Percentiles rank a stretch among this genome's conserved stretches.
Evolutionary conservation across 805 yeast species (phyloP).

Genomic region (Teunomyces barrocoloradensis): DNA sequence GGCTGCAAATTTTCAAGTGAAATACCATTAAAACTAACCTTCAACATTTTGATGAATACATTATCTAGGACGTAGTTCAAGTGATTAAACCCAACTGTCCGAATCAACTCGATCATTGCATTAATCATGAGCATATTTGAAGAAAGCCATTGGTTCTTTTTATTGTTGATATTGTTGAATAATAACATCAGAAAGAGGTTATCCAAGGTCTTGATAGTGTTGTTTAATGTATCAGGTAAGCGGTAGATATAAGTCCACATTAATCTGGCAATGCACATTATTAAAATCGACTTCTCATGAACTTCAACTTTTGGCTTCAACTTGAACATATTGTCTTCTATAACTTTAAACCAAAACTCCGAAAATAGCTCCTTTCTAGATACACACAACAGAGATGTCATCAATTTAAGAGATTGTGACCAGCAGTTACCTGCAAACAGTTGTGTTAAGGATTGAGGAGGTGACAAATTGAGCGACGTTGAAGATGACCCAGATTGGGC

Average conservation of each 20-base stretch:
- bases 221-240: slow-evolving; percentile 83
- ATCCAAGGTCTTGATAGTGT: slow-evolving; percentile 78
- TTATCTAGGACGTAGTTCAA: slow-evolving; percentile 78
- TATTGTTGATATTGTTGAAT: slow-evolving; percentile 39
- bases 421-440: slow-evolving; percentile 40
- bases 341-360: slow-evolving; percentile 63
- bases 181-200: slow-evolving; percentile 56
- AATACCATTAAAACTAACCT: slow-evolving; percentile 55
- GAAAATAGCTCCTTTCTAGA: slow-evolving; percentile 76
- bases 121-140: slow-evolving; percentile 60
- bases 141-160: slow-evolving; percentile 75
- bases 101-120: slow-evolving; percentile 68
- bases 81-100: slow-evolving; percentile 76
- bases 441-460: background rate
- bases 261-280: slow-evolving; percentile 68
- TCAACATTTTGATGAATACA: slow-evolving; percentile 67
- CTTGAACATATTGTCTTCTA: slow-evolving; percentile 60
- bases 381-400: slow-evolving; percentile 74
- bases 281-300: slow-evolving; percentile 51
- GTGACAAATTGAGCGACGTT: background rate
- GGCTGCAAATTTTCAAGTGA: slow-evolving; percentile 61
- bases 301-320: slow-evolving; percentile 60
- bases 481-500: background rate
- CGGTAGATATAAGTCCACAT: slow-evolving; percentile 89
- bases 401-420: slow-evolving; percentile 64